phyloP scores from a whole-genome alignment of 192 early-diverging fungal species.

The Umbelopsis sp. region DNA sequence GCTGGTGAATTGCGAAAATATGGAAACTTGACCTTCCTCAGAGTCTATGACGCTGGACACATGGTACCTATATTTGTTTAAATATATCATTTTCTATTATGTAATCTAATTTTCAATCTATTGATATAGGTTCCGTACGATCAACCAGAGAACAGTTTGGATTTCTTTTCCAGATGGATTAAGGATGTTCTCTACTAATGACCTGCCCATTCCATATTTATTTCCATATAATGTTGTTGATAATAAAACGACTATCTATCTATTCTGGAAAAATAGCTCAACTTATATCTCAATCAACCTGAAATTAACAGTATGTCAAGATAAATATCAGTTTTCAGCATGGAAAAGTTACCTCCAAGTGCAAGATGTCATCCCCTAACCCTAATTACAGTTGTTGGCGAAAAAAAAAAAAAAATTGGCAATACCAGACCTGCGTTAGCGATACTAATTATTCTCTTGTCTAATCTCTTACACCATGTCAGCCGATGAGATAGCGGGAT shows the following conservation, averaged over 20 bases:
- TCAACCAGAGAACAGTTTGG: slow-evolving; percentile 77
- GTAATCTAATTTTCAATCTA: neutral
- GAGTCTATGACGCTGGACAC: slow-evolving; percentile 85
- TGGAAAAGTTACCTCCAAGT: no score
- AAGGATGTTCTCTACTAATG: neutral
- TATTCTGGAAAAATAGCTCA: neutral
- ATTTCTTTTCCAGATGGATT: slow-evolving; percentile 87
- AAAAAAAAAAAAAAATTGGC: neutral
- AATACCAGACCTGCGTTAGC: neutral
- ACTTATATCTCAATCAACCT: no score
- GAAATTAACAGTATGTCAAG: no score
- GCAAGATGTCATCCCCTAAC: neutral
- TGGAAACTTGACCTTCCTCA: slow-evolving; percentile 79
- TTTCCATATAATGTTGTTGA: neutral
- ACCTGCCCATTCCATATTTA: neutral
- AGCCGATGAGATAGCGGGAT: slow-evolving; percentile 55
- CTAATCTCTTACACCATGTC: slow-evolving; percentile 35
- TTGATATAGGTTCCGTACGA: slow-evolving; percentile 72
- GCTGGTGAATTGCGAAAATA: slow-evolving; percentile 68
- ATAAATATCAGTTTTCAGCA: no score
- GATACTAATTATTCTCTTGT: neutral
- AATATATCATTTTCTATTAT: neutral
- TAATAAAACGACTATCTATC: neutral
- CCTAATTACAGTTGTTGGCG: neutral
- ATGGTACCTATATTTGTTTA: slow-evolving; percentile 53